Conservation (phyloP, 1,284 basidiomycete genomes). For the Cystobasidiaceae sp. region DNA sequence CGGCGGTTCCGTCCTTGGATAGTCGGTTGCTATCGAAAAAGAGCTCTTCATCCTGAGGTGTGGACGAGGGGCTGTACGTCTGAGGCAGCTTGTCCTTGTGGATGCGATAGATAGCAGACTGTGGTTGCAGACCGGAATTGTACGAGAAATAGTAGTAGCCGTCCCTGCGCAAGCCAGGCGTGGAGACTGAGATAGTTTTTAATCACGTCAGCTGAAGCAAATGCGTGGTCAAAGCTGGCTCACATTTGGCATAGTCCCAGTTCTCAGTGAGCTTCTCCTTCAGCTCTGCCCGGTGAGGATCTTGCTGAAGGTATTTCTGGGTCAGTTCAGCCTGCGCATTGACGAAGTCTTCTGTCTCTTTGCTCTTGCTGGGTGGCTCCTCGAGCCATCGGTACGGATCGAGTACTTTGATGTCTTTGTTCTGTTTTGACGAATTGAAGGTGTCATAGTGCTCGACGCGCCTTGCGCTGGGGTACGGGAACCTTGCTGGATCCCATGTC, state of each 20-base stretch:
- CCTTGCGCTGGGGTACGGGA: conserved; percentile 58
- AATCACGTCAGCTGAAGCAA: neutral
- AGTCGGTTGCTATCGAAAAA: conserved; percentile 74
- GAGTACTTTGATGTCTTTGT: conserved; percentile 54
- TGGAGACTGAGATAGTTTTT: conserved; percentile 34
- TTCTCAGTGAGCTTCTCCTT: conserved; percentile 60
- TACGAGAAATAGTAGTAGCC: conserved; percentile 60
- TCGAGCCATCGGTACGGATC: conserved; percentile 60
- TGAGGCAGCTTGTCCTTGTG: conserved; percentile 54
- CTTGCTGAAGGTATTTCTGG: conserved; percentile 58
- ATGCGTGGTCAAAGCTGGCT: neutral
- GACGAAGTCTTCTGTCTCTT: conserved; percentile 62
- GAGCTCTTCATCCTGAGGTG: conserved; percentile 55
- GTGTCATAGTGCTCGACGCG: conserved; percentile 62
- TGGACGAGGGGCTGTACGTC: conserved; percentile 51
- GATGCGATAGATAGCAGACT: conserved; percentile 62
- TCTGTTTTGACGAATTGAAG: conserved; percentile 60
- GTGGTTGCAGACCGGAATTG: conserved; percentile 40
- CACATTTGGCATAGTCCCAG: conserved; percentile 65
- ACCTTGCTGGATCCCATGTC: conserved; percentile 9
- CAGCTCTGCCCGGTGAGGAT: conserved; percentile 56
- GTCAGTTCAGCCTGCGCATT: conserved; percentile 61
- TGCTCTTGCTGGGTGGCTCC: conserved; percentile 47
- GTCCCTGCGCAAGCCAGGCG: conserved; percentile 59
- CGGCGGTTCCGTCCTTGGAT: conserved; percentile 65